Conservation (phyloP, 139 green algal genomes). For the Chlamydomonas sp. region DNA sequence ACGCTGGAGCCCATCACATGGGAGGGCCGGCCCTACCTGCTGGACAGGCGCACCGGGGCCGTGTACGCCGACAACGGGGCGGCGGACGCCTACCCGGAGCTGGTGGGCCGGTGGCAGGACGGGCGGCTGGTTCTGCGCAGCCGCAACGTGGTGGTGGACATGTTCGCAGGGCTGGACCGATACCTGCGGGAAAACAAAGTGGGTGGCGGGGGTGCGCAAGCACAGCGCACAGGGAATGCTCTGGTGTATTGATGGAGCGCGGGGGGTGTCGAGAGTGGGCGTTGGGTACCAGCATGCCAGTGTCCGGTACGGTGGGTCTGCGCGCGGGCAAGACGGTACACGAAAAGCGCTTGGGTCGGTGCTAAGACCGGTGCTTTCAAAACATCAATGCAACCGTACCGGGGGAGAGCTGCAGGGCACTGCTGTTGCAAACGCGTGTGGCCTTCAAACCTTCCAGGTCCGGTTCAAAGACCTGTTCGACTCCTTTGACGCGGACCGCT, state of each 20-base stretch:
- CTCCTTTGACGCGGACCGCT: slow-evolving; percentile 34
- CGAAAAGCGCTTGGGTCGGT: too few relatives aligned
- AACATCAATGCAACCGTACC: too few relatives aligned
- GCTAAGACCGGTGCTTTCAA: too few relatives aligned
- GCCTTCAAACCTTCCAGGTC: neutral
- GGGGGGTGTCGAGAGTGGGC: too few relatives aligned
- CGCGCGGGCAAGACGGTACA: too few relatives aligned
- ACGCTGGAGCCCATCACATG: slow-evolving; percentile 23
- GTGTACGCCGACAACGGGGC: slow-evolving; percentile 25
- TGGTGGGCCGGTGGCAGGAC: slow-evolving; percentile 34
- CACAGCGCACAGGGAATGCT: too few relatives aligned
- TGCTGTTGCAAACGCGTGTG: too few relatives aligned
- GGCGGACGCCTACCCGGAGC: slow-evolving; percentile 23
- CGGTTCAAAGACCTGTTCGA: slow-evolving; percentile 40
- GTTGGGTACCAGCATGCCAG: too few relatives aligned
- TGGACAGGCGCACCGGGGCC: slow-evolving; percentile 20
- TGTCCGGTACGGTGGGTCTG: too few relatives aligned
- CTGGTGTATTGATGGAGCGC: too few relatives aligned
- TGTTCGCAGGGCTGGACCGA: slow-evolving; percentile 33
- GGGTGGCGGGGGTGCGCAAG: neutral
- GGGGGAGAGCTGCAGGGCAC: too few relatives aligned
- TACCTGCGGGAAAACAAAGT: slow-evolving; percentile 42
- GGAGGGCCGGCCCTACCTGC: slow-evolving; percentile 19
- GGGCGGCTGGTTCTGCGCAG: slow-evolving; percentile 17
- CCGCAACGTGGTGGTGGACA: slow-evolving; percentile 22